Base-by-base conservation (phyloP, 1,284 basidiomycete genomes). In the Irpex sp. region DNA sequence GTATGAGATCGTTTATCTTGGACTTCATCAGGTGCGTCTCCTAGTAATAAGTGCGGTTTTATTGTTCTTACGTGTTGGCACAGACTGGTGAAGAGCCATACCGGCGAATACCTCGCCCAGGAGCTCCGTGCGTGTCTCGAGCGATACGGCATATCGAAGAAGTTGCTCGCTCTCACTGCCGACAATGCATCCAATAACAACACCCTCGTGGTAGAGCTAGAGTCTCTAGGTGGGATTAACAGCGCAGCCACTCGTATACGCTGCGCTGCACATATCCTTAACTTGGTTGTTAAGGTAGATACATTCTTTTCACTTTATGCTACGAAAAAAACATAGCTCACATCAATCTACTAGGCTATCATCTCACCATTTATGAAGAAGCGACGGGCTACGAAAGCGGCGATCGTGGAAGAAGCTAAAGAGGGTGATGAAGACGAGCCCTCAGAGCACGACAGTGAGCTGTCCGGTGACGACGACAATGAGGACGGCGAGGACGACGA, bases 61-160 rank as follows among this genome's bases (percentile, higher is more conserved):
- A 26, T 26, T 26, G 21, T 26, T 26, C 21, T 26, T 26, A 26
- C 21, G 21, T 26, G 21, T 26, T 26, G 21, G 21, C 21, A 26
- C 21, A 26, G 21, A 26, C 58, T 70, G 3, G 57, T 60, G 0
- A 59, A 66, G 17, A 52, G 52, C 0, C 70, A 71, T 48, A 70
- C 62, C 0, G 64, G 67, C 1, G 57, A 49, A 13, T 67, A 70
- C 38, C 60, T 71, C 8, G 62, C 64, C 0, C 49, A 59, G 8
- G 26, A 65, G 51, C 59, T 71, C 4, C 13, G 19, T 0, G 44
- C 62, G 7, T 66, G 67, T 55, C 57, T 71, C 13, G 13, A 62
- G 11, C 62, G 65, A n/a, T 70, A 58, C 57, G 61, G 62, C 8
- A 64, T 54, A 54, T 19, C 21, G 36, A 19, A 19, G 40, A 6